Evolutionary conservation across 768 basidiomycete genomes (phyloP).

Genomic region (Tylopilus plumbeoviolaceoides): DNA sequence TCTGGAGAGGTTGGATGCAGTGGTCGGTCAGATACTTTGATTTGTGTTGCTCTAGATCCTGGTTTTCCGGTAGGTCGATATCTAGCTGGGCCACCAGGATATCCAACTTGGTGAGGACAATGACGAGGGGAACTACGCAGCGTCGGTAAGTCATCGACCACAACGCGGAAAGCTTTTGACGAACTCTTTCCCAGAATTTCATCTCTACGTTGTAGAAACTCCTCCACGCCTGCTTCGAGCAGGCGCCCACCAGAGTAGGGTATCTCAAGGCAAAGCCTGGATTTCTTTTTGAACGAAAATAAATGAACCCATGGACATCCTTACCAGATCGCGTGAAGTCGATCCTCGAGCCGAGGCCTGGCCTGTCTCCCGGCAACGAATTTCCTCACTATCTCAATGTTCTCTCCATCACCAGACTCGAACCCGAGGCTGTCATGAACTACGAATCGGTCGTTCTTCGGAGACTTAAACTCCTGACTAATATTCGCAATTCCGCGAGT

Average conservation of each 20-base stretch:
- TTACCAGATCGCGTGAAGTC: constrained; percentile 16
- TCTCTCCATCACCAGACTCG: constrained; percentile 8
- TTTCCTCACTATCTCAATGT: not conserved
- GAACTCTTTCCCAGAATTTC: constrained; percentile 9
- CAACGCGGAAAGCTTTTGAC: not conserved
- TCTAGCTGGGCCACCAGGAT: constrained; percentile 2
- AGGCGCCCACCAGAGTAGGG: constrained; percentile 13
- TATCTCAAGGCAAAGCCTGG: constrained; percentile 16
- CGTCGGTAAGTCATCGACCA: not conserved
- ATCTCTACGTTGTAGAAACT: constrained; percentile 1
- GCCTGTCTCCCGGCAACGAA: constrained; percentile 5
- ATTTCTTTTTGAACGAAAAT: not conserved
- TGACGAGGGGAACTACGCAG: constrained; percentile 7
- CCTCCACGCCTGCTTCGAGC: constrained; percentile 12
- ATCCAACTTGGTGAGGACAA: constrained; percentile 17
- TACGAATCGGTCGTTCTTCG: constrained; percentile 11
- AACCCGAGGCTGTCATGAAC: constrained; percentile 18
- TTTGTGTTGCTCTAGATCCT: not conserved
- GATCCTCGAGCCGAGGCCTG: constrained; percentile 1
- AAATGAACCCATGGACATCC: not conserved
- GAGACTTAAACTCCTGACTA: constrained; percentile 12
- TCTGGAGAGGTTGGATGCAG: constrained; percentile 1
- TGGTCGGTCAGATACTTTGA: not conserved
- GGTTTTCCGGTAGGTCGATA: not conserved
- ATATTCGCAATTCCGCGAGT: constrained; percentile 9